These are phyloP conservation scores for Rhizophagus prolifer DNA, from an alignment of 192 early-diverging fungal species.

Conservation along the genomic window DNA sequence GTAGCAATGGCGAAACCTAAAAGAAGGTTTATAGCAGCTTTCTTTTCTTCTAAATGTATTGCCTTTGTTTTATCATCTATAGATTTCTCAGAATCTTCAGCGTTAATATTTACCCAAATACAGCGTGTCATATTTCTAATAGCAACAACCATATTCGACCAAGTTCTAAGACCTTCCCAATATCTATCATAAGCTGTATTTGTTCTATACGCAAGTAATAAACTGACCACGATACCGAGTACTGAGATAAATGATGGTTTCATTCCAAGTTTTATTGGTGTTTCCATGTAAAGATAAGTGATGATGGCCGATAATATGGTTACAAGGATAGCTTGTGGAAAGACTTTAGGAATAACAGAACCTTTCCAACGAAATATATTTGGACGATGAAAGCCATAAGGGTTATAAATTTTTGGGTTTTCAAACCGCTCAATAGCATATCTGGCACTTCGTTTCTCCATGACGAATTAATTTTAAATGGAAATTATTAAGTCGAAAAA, in stretches of 20 bases:
- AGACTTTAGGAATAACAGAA: constrained; percentile 8
- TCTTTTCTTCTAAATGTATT: constrained; percentile 56
- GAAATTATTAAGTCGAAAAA: no score
- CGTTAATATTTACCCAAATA: constrained; percentile 64
- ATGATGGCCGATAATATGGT: not conserved
- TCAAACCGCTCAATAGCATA: not conserved
- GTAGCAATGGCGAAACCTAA: constrained; percentile 76
- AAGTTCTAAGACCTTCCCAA: constrained; percentile 87
- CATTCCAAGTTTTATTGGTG: not conserved
- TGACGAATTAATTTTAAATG: no score
- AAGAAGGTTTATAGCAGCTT: constrained; percentile 70
- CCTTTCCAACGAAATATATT: not conserved
- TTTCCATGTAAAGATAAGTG: not conserved
- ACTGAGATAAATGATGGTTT: not conserved
- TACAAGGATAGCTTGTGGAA: not conserved
- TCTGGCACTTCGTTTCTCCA: not conserved
- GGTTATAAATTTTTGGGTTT: not conserved
- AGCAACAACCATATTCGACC: constrained; percentile 67
- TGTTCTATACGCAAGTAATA: constrained; percentile 23
- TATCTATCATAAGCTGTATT: constrained; percentile 51
- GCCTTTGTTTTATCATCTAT: no score
- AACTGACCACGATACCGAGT: constrained; percentile 15
- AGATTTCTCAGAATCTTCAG: no score
- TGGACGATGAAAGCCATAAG: not conserved
- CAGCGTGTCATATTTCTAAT: constrained; percentile 77